Evolutionary conservation across 2,329 filamentous ascomycete species (phyloP).

Genomic region (Knufia fluminis): DNA sequence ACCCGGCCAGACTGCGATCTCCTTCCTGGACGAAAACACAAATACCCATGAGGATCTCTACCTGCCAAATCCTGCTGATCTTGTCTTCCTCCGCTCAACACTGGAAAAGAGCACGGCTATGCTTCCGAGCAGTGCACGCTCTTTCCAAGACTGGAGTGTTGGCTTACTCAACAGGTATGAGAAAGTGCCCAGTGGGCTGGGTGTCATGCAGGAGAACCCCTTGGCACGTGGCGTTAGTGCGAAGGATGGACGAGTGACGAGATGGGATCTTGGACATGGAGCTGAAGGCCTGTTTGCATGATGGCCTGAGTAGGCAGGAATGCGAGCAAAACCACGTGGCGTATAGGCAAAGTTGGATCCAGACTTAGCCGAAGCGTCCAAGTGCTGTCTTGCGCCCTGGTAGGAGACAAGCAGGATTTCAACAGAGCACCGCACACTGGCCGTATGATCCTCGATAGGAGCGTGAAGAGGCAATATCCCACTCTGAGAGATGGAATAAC

Average conservation of each 20-base stretch:
- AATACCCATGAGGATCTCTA: constrained; percentile 42
- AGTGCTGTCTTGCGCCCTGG: too few species aligned
- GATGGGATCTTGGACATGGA: constrained; percentile 6
- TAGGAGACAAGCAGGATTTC: too few species aligned
- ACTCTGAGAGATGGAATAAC: too few species aligned
- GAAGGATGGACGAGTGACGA: constrained; percentile 3
- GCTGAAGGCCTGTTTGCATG: constrained; percentile 7
- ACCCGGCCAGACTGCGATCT: constrained; percentile 23
- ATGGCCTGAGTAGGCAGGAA: neutral
- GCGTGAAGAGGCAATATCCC: too few species aligned
- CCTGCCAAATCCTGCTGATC: constrained; percentile 25
- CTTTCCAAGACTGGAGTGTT: constrained; percentile 47
- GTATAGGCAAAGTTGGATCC: too few species aligned
- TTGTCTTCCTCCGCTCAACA: constrained; percentile 23
- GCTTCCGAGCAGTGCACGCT: constrained; percentile 41
- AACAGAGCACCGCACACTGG: too few species aligned
- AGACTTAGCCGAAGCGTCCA: too few species aligned
- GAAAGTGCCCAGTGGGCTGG: constrained; percentile 16
- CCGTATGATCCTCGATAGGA: too few species aligned
- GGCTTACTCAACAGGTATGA: constrained; percentile 42
- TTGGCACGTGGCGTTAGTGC: constrained; percentile 8
- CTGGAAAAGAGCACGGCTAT: constrained; percentile 36
- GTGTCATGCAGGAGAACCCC: constrained; percentile 20
- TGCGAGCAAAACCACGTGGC: too few species aligned
- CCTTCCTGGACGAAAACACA: constrained; percentile 28